Evolutionary conservation across 768 basidiomycete genomes (phyloP).

Genomic region (Termitomyces bulborhizus): DNA sequence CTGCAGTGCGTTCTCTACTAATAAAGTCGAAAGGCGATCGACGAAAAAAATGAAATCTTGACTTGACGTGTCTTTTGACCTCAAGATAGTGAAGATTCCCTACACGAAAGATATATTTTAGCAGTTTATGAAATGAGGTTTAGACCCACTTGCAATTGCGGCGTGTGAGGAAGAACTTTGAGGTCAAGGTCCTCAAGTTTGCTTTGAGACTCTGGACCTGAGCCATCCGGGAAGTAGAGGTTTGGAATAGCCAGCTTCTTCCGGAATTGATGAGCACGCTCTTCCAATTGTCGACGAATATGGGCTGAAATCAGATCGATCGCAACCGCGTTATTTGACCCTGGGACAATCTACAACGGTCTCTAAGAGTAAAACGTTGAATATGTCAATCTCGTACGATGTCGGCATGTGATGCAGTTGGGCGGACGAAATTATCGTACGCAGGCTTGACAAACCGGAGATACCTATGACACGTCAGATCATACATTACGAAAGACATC

Average conservation of each 20-base stretch:
- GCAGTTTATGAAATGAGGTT: background rate
- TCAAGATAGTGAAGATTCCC: conserved; percentile 87
- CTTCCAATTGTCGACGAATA: conserved; percentile 75
- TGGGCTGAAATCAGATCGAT: conserved; percentile 93
- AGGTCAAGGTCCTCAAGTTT: conserved; percentile 44
- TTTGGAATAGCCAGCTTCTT: conserved; percentile 61
- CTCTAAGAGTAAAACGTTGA: background rate
- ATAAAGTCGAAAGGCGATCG: conserved; percentile 77
- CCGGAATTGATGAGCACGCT: conserved; percentile 69
- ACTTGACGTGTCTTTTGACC: conserved; percentile 60
- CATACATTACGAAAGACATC: background rate
- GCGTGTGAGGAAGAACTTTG: conserved; percentile 68
- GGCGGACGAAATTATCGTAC: conserved; percentile 90
- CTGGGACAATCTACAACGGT: conserved; percentile 80
- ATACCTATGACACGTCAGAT: conserved; percentile 44
- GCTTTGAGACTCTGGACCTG: conserved; percentile 22
- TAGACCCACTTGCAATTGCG: conserved; percentile 63
- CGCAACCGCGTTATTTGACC: conserved; percentile 81
- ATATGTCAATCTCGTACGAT: conserved; percentile 47
- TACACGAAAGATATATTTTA: conserved; percentile 19
- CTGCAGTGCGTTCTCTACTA: conserved; percentile 82
- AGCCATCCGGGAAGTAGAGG: conserved; percentile 27
- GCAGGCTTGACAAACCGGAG: conserved; percentile 93
- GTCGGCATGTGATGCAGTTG: conserved; percentile 82
- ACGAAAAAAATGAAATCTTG: conserved; percentile 94